These are phyloP conservation scores for Lagenidium sp. DNA, from an alignment of 352 stramenopile genomes.

Conservation along the genomic window DNA sequence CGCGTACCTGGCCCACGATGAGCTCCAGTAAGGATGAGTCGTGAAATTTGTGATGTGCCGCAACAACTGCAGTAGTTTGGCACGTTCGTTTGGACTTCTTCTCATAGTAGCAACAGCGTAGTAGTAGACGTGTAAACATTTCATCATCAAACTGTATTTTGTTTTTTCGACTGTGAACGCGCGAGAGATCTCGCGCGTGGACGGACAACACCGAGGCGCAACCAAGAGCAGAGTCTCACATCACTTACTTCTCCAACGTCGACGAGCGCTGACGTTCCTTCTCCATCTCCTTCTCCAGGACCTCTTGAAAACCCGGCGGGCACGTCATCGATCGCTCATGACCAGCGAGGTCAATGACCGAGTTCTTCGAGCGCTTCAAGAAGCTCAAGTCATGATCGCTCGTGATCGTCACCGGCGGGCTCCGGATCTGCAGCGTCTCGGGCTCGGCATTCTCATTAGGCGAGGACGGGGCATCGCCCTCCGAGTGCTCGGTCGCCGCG, in stretches of 20 bases:
- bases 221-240: no score
- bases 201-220: no score
- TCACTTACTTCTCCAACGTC: no score
- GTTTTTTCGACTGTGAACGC: no score
- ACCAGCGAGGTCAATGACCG: conserved; percentile 46
- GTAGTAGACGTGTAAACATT: no score
- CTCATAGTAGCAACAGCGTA: no score
- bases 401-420: conserved; percentile 51
- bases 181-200: no score
- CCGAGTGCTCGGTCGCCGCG: not conserved
- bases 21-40: conserved; percentile 9
- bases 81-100: no score
- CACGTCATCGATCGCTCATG: conserved; percentile 74
- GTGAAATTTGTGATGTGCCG: no score
- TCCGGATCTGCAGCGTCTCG: conserved; percentile 9
- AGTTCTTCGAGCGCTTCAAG: conserved; percentile 64
- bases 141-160: no score
- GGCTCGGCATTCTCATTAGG: conserved; percentile 9
- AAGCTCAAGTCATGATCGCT: conserved; percentile 77
- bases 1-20: conserved; percentile 16
- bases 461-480: conserved; percentile 12
- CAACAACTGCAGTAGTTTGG: no score
- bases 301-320: conserved; percentile 57
- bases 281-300: conserved; percentile 17
- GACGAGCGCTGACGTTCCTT: conserved; percentile 9